Evolutionary conservation across 164 flowering plant species (phyloP).

Genomic region (Chimonanthus praecox): DNA sequence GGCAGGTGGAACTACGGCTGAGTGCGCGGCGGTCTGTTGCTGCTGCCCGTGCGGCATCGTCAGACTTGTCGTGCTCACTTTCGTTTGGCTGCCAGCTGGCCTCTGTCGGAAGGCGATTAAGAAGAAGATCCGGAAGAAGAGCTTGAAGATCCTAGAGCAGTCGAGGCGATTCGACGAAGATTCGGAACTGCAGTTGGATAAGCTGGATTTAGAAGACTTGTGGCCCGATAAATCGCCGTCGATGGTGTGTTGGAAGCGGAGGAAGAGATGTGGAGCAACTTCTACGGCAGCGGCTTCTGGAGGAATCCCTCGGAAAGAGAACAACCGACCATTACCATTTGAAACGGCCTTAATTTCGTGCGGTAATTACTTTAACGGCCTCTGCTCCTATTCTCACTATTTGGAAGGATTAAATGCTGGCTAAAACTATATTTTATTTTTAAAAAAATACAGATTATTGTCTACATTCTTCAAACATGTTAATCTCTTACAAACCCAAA

Average conservation of each 20-base stretch:
- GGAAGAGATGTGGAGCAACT: constrained; percentile 1
- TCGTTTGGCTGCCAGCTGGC: background rate
- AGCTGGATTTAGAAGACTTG: background rate
- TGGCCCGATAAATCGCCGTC: constrained; percentile 6
- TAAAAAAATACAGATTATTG: background rate
- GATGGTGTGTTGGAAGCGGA: background rate
- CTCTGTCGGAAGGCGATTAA: background rate
- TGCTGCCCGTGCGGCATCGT: constrained; percentile 8
- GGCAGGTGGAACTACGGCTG: constrained; percentile 5
- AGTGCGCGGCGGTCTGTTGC: constrained; percentile 3
- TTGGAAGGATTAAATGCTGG: too few species aligned
- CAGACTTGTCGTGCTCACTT: background rate
- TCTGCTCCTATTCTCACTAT: background rate
- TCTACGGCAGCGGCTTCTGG: background rate
- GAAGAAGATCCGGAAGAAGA: background rate
- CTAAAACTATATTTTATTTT: too few species aligned
- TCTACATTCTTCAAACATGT: background rate
- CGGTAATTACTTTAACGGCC: background rate
- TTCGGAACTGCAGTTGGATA: background rate
- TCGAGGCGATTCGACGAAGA: background rate
- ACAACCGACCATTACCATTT: background rate
- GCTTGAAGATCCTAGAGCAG: background rate
- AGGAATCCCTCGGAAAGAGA: background rate
- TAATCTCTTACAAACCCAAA: background rate
- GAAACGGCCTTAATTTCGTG: background rate